A percentile compares a stretch with the other conserved stretches of the same genome.
These are phyloP conservation scores for Solanum hybrid DNA, from an alignment of 305 asterid species.

Conservation along the genomic window DNA sequence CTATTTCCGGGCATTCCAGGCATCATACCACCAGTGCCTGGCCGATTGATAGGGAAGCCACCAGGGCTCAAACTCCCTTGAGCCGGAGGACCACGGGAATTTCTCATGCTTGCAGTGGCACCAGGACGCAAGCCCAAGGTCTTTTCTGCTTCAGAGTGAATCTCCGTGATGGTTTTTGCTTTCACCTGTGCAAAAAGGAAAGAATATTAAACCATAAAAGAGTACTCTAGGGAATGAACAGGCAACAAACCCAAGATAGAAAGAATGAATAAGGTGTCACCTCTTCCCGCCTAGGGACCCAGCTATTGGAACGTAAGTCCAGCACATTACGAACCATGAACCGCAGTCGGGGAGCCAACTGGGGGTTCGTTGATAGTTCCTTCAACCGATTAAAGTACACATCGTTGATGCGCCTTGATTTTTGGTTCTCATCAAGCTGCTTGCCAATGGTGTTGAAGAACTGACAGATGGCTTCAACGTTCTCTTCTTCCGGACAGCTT, in stretches of 20 bases:
- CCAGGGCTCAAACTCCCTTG: constrained; percentile 53
- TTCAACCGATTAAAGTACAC: constrained; percentile 54
- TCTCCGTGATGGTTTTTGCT: constrained; percentile 87
- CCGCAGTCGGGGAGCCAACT: constrained; percentile 50
- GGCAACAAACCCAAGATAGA: background rate
- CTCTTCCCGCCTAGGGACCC: constrained; percentile 94
- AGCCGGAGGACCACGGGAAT: constrained; percentile 41
- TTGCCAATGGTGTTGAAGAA: constrained; percentile 87
- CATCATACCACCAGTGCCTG: constrained; percentile 54
- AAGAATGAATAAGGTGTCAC: constrained; percentile 17
- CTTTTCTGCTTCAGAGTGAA: constrained; percentile 88
- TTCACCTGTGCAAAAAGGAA: constrained; percentile 38
- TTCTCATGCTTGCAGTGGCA: constrained; percentile 71
- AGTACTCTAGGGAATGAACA: background rate
- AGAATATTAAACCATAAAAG: background rate
- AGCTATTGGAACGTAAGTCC: constrained; percentile 64
- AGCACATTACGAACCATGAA: constrained; percentile 82
- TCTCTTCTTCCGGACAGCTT: constrained; percentile 81
- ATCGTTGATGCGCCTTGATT: constrained; percentile 64
- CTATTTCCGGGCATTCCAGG: constrained; percentile 92
- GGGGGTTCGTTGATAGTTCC: constrained; percentile 58
- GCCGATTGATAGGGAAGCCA: constrained; percentile 58
- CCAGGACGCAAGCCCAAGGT: constrained; percentile 91
- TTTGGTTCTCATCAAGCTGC: constrained; percentile 85
- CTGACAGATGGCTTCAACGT: constrained; percentile 95